Percentiles rank a stretch among this genome's conserved stretches.
Evolutionary conservation across 306 rosid species (phyloP).

Genomic region (Castanea crenata): DNA sequence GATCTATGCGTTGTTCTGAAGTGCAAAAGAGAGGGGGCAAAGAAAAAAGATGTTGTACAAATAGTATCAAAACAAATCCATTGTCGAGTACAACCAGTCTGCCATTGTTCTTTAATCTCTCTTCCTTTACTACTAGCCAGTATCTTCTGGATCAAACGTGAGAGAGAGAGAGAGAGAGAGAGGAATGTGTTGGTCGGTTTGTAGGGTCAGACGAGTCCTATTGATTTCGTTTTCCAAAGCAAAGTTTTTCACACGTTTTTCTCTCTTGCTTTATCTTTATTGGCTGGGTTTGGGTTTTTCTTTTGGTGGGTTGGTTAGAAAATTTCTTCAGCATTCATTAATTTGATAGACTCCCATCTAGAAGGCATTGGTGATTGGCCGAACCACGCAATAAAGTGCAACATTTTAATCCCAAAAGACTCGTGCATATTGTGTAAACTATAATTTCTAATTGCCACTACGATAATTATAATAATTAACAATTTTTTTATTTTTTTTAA

Average conservation of each 20-base stretch:
- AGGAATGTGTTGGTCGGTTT: neutral
- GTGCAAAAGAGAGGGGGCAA: neutral
- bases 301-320: neutral
- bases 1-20: neutral
- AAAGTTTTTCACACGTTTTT: neutral
- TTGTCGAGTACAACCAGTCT: neutral
- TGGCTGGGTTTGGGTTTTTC: neutral
- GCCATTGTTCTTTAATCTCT: neutral
- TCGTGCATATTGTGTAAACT: too few relatives aligned
- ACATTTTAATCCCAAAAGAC: too few relatives aligned
- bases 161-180: neutral
- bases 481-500: too few relatives aligned
- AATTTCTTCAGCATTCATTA: neutral
- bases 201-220: slow-evolving; percentile 6
- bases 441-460: too few relatives aligned
- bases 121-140: neutral
- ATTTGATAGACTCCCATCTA: neutral
- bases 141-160: neutral
- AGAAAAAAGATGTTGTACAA: neutral
- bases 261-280: neutral
- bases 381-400: too few relatives aligned
- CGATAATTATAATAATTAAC: too few relatives aligned
- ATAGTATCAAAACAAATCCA: neutral
- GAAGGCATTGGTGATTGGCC: too few relatives aligned
- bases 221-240: neutral